Evolutionary conservation across 371 early-diverging fungal species (phyloP), one percentile per base, ranked within the genome.

Genomic region (Lichtheimia hyalospora): DNA sequence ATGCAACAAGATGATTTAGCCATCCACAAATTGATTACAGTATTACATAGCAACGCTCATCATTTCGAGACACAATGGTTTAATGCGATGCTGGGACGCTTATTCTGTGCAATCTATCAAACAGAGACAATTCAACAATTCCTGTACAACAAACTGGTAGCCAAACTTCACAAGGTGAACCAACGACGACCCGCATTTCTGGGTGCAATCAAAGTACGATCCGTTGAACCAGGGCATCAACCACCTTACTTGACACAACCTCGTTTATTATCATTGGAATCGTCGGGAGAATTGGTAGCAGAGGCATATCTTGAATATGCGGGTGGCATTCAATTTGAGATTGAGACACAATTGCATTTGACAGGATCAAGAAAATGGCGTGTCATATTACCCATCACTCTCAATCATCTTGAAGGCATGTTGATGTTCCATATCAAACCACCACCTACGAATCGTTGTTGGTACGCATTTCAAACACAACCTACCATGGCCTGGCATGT

Each of bases 361-460:
- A 76, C 74, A 72, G 39, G 75, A 81, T 49, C 71, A 71, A 8
- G 70, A 81, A 6, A 69, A 70, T 15, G 21, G 90, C n/a, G 84
- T 84, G 25, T 86, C 92, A 2, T 92, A 2, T 81, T 96, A 24
- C 85, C 90, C 0, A 87, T 94, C 44, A 82, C 84, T 14, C 81
- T 88, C 51, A 87, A 82, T 60, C 71, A 72, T 15, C 80, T 93
- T 49, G 63, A 84, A 3, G 96, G 95, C 2, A 89, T 88, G 62
- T 68, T 93, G 58, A 74, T 90, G n/a, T 62, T 95, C 54, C 83
- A 86, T 48, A 85, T 95, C 67, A 93, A 93, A 64, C 86, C 90
- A 3, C 91, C 92, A 14, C 94, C 95, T 5, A 85, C 92, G 5
- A 94, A 95, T 62, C 84, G 96, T 5, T 74, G 94, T 52, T 96